These are phyloP conservation scores for Candida freyschussii DNA, from an alignment of 1,139 yeast species.

Conservation along the genomic window DNA sequence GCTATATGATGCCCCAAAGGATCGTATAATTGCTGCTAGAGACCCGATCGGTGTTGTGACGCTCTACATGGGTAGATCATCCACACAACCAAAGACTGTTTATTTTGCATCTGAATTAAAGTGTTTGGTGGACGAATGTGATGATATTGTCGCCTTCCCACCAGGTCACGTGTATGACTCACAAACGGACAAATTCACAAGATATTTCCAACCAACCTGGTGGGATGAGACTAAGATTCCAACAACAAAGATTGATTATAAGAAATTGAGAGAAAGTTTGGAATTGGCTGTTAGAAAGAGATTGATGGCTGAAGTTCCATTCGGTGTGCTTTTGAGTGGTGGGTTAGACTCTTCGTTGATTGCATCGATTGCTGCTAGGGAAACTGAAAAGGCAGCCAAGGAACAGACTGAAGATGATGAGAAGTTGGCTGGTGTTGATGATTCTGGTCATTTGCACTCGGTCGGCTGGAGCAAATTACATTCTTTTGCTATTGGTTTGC, in stretches of 20 bases:
- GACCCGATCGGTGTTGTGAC: slow-evolving; percentile 98
- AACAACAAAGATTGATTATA: slow-evolving; percentile 66
- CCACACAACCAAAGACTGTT: slow-evolving; percentile 66
- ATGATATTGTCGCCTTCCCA: slow-evolving; percentile 87
- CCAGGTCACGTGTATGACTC: slow-evolving; percentile 98
- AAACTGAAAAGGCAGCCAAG: slow-evolving; percentile 73
- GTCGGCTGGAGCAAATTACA: slow-evolving; percentile 84
- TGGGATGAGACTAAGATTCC: slow-evolving; percentile 80
- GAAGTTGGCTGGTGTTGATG: slow-evolving; percentile 89
- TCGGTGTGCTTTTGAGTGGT: slow-evolving; percentile 94
- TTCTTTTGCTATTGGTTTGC: slow-evolving; percentile 95
- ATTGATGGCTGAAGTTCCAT: slow-evolving; percentile 98
- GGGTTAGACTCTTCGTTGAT: slow-evolving; percentile 95
- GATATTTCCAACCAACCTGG: slow-evolving; percentile 93
- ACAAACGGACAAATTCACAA: slow-evolving; percentile 72
- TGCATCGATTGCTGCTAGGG: slow-evolving; percentile 96
- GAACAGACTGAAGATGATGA: slow-evolving; percentile 42
- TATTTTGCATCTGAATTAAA: slow-evolving; percentile 93
- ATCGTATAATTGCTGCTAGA: slow-evolving; percentile 92
- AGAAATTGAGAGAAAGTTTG: slow-evolving; percentile 66
- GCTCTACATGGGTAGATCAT: slow-evolving; percentile 85
- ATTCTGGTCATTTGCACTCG: slow-evolving; percentile 71
- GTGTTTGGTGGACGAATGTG: slow-evolving; percentile 93
- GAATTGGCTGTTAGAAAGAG: slow-evolving; percentile 97
- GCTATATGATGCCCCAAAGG: slow-evolving; percentile 74